Percentiles rank a stretch among this genome's conserved stretches.
Evolutionary conservation across 1,284 basidiomycete species (phyloP).

Genomic region (Malassezia arunalokei): DNA sequence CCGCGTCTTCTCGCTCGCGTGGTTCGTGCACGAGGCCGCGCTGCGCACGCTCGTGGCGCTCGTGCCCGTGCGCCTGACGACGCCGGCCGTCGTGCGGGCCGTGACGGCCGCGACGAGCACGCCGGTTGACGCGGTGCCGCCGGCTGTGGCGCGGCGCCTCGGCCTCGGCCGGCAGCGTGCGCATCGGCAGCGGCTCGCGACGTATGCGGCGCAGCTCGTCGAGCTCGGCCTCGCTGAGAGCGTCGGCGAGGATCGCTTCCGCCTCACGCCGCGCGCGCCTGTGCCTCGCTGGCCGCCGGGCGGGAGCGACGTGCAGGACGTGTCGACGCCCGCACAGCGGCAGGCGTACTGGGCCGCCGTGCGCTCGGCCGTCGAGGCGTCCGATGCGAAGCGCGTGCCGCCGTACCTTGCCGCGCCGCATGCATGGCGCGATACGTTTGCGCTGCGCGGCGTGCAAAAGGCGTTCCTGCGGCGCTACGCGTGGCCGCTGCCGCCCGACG

Average conservation of each 20-base stretch:
- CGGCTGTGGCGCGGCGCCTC: conserved; percentile 14
- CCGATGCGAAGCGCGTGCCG: background rate
- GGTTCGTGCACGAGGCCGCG: conserved; percentile 26
- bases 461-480: conserved; percentile 11
- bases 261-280: background rate
- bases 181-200: conserved; percentile 4
- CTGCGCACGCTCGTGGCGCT: conserved; percentile 17
- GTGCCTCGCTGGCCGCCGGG: background rate
- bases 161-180: conserved; percentile 9
- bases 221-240: conserved; percentile 2
- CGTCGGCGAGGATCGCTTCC: background rate
- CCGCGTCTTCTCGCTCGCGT: conserved; percentile 16
- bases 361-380: background rate
- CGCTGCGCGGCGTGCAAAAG: conserved; percentile 8
- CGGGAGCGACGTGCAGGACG: too few relatives aligned
- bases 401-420: background rate
- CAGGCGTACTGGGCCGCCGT: conserved; percentile 6
- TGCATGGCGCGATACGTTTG: conserved; percentile 8
- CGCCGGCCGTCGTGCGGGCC: conserved; percentile 11
- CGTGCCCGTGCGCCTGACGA: conserved; percentile 11
- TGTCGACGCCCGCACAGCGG: background rate
- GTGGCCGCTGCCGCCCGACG: background rate
- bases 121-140: conserved; percentile 13
- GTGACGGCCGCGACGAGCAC: conserved; percentile 5
- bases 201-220: conserved; percentile 10